phyloP scores from a whole-genome alignment of 176 grass and related monocot genomes.

The Themeda triandra region DNA sequence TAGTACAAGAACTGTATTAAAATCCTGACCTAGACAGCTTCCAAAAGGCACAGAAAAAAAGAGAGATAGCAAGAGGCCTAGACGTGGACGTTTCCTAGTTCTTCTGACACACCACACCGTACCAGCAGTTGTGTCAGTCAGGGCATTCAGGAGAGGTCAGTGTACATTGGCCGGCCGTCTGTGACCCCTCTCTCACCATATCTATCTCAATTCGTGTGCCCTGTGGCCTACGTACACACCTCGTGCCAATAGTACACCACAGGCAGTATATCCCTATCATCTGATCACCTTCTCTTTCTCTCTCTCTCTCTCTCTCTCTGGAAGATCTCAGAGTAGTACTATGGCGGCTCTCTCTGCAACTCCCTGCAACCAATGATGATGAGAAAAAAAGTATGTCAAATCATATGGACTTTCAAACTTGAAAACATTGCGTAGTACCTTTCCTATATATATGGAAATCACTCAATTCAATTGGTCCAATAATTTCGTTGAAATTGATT shows the following conservation, averaged over 20 bases:
- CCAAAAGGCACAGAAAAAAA: not conserved
- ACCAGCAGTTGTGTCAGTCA: slow-evolving; percentile 8
- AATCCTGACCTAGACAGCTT: slow-evolving; percentile 42
- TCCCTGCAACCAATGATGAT: slow-evolving; percentile 15
- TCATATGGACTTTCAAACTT: not conserved
- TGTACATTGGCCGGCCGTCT: slow-evolving; percentile 23
- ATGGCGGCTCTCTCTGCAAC: not conserved
- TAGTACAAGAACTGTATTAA: slow-evolving; percentile 31
- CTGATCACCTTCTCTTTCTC: not conserved
- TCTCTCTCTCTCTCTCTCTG: not conserved
- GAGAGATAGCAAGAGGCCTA: slow-evolving; percentile 10
- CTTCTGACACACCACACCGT: slow-evolving; percentile 36
- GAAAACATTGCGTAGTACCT: not conserved
- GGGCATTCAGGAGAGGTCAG: not conserved
- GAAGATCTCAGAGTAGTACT: not conserved
- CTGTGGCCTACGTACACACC: slow-evolving; percentile 31
- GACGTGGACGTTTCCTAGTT: slow-evolving; percentile 59
- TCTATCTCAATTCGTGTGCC: slow-evolving; percentile 46
- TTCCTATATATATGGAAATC: not conserved
- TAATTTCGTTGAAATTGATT: not conserved
- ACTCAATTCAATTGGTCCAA: not conserved
- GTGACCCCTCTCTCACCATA: slow-evolving; percentile 41
- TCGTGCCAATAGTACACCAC: slow-evolving; percentile 31
- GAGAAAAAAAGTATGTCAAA: slow-evolving; percentile 12
- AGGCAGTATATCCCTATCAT: slow-evolving; percentile 25